Conservation (phyloP, 2,329 filamentous ascomycete genomes). For the Hymenoscyphus occultus region DNA sequence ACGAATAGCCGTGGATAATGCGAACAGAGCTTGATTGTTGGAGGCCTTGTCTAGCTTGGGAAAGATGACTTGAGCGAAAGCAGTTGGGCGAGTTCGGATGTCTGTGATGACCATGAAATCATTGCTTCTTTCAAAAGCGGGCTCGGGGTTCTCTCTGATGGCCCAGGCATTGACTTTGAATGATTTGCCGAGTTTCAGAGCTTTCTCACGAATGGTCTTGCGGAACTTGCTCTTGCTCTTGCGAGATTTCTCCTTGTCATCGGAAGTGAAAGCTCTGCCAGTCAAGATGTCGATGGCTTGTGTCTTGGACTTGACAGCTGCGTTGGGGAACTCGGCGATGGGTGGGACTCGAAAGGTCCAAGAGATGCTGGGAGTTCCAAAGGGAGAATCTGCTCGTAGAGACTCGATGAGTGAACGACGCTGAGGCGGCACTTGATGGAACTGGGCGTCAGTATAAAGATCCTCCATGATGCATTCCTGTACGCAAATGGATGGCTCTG, state of each 20-base stretch:
- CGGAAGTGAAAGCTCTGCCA: not conserved
- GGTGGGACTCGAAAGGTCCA: slow-evolving; percentile 7
- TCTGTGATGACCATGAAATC: slow-evolving; percentile 17
- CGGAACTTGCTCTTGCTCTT: not conserved
- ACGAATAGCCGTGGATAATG: slow-evolving; percentile 23
- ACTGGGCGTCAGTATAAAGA: not conserved
- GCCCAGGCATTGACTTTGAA: slow-evolving; percentile 1
- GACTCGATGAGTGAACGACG: slow-evolving; percentile 1
- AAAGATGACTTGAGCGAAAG: not conserved
- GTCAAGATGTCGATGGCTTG: not conserved
- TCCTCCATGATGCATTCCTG: not conserved
- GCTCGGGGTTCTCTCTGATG: not conserved
- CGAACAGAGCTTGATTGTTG: slow-evolving; percentile 15
- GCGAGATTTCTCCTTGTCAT: not conserved
- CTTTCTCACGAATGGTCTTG: not conserved
- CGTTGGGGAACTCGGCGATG: not conserved
- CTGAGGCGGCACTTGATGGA: not conserved
- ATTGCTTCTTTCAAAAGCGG: slow-evolving; percentile 17
- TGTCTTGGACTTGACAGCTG: not conserved
- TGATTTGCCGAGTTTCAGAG: not conserved
- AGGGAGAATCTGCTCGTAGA: slow-evolving; percentile 4
- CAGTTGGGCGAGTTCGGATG: not conserved
- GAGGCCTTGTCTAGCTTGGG: not conserved
- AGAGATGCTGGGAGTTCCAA: slow-evolving; percentile 8
- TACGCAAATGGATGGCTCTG: not conserved